Base-by-base conservation (phyloP, 1,284 basidiomycete genomes). In the Trichosporon sp. region DNA sequence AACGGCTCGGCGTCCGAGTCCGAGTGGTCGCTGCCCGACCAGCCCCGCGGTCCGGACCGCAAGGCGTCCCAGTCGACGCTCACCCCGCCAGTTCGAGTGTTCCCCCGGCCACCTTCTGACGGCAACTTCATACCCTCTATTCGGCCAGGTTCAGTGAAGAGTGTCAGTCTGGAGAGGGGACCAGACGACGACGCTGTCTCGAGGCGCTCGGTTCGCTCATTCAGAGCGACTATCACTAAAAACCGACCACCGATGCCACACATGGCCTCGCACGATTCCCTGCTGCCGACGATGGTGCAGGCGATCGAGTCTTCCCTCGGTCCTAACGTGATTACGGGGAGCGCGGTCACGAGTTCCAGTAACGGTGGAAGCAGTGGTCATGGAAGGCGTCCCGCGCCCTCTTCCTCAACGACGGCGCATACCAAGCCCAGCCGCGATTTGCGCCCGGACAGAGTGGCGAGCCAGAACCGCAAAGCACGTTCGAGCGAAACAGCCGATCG, bases 141-240 rank as follows among this genome's bases (percentile, higher is more conserved):
- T 46, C 67, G 71, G 4, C 71, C 73, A 16, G 73, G 73, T 65
- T 74, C 73, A 0, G 69, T 74, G 10, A 69, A 68, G 37, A 69
- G 67, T 54, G 65, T 72, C n/a, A 69, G 61, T 3, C 61, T 70
- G 11, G 68, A 69, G 14, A 64, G 56, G 5, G 31, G 68, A n/a
- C 26, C 26, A 26, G 73, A 71, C 64, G 73, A 71, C 37, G 70
- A 71, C 70, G 46, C 59, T 5, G 69, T 31, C 4, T 70, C 69
- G 12, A 66, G 66, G 43, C 66, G 59, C 64, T 74, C 73, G 10
- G 61, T 70, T 21, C 70, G 73, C 65, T 74, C 73, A 1, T 14
- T 31, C 21, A 68, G 61, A 19, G 63, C 65, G 5, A 59, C 69
- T 0, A n/a, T 64, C 10, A 35, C 43, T 5, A 68, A 67, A 31